These are phyloP conservation scores for Penicillium sp. DNA, from an alignment of 2,329 filamentous ascomycete species.

Conservation along the genomic window DNA sequence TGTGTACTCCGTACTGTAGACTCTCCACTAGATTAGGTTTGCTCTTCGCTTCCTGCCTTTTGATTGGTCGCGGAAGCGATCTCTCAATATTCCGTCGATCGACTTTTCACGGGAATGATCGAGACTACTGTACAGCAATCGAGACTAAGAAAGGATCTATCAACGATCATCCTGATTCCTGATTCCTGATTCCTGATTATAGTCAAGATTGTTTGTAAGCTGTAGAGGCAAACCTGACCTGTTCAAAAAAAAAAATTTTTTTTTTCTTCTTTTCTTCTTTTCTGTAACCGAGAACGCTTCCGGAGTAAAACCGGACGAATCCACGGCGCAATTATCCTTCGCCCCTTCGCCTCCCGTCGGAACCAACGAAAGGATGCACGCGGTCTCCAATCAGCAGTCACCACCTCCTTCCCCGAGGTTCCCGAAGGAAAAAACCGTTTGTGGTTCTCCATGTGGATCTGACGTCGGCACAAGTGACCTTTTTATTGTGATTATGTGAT, in stretches of 20 bases:
- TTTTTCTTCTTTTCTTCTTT: not conserved
- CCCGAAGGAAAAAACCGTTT: not conserved
- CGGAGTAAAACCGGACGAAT: not conserved
- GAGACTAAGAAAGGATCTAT: not conserved
- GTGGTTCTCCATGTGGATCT: constrained; percentile 27
- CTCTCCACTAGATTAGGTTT: constrained; percentile 6
- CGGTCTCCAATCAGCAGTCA: constrained; percentile 1
- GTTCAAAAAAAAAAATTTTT: too few relatives aligned
- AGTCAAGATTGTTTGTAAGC: too few relatives aligned
- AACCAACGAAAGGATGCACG: not conserved
- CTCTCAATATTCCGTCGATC: not conserved
- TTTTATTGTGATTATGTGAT: not conserved
- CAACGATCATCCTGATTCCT: too few relatives aligned
- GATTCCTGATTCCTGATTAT: too few relatives aligned
- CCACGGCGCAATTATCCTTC: not conserved
- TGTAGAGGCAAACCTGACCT: too few relatives aligned
- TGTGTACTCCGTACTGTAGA: too few relatives aligned
- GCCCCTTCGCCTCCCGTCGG: constrained; percentile 9
- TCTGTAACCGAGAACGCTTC: not conserved
- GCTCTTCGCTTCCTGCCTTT: not conserved
- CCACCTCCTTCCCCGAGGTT: not conserved
- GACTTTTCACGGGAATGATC: not conserved
- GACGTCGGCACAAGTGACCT: constrained; percentile 17
- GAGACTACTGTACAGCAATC: not conserved
- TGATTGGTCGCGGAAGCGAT: not conserved